Percentiles rank a stretch among this genome's conserved stretches.
Conservation (phyloP, 805 yeast species). For the Monosporozyma servazzii region DNA sequence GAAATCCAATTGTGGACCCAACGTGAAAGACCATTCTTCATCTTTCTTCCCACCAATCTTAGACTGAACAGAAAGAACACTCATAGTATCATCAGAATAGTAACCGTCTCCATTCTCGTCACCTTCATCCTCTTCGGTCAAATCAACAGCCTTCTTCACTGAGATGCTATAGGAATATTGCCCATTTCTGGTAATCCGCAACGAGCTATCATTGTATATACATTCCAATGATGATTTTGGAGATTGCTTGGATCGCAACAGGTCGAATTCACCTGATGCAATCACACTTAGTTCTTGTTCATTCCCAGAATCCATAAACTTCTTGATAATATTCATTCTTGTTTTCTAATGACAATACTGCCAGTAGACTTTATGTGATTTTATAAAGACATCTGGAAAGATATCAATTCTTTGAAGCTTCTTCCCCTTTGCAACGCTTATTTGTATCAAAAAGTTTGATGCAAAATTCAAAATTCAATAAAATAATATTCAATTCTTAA, state of each 20-base stretch:
- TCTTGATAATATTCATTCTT: constrained; percentile 62
- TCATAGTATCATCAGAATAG: constrained; percentile 31
- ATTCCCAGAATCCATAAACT: constrained; percentile 47
- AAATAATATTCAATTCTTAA: background rate
- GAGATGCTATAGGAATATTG: constrained; percentile 63
- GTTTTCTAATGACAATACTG: background rate
- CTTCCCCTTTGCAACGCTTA: background rate
- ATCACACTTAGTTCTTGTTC: constrained; percentile 56
- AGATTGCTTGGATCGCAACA: constrained; percentile 64
- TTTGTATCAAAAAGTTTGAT: too few relatives aligned
- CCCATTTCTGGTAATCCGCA: constrained; percentile 59
- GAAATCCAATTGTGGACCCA: constrained; percentile 52
- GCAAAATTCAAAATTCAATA: background rate
- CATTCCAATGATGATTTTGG: constrained; percentile 86
- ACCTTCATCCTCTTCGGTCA: constrained; percentile 43
- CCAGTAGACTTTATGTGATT: background rate
- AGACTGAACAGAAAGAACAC: constrained; percentile 26
- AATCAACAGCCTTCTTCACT: constrained; percentile 62
- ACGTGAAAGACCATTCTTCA: constrained; percentile 66
- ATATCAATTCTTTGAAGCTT: background rate
- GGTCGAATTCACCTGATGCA: constrained; percentile 70
- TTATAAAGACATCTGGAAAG: background rate
- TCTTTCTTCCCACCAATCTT: constrained; percentile 37
- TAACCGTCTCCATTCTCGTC: constrained; percentile 41
- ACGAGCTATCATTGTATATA: constrained; percentile 69